Conservation (phyloP, 2,329 filamentous ascomycete genomes). For the Trichophyton equinum region DNA sequence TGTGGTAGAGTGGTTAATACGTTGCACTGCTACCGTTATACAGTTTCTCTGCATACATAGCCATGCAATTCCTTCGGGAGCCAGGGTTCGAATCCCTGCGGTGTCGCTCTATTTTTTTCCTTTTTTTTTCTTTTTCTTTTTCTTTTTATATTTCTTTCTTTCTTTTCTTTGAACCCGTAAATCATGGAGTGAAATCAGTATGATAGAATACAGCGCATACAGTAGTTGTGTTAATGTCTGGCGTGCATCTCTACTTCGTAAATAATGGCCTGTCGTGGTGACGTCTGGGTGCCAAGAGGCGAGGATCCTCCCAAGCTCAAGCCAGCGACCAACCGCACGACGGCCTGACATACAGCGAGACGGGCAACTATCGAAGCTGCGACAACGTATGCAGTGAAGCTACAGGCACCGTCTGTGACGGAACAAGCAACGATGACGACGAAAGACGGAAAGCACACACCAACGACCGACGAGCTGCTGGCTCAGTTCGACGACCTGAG, state of each 20-base stretch:
- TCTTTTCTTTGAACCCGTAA: no score
- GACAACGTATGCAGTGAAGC: not conserved
- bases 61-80: conserved; percentile 5
- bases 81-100: conserved; percentile 5
- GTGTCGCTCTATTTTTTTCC: not conserved
- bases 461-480: conserved; percentile 38
- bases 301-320: not conserved
- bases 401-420: not conserved
- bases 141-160: not conserved
- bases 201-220: no score
- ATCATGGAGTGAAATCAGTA: no score
- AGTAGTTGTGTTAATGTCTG: no score
- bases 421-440: conserved; percentile 16
- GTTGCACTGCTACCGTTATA: conserved; percentile 4
- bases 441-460: conserved; percentile 18
- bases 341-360: not conserved
- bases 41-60: conserved; percentile 1
- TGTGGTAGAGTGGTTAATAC: conserved; percentile 5
- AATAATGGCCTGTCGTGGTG: not conserved
- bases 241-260: not conserved
- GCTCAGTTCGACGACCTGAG: conserved; percentile 39
- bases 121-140: not conserved
- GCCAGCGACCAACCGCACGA: not conserved
- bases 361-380: not conserved
- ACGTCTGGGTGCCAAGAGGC: not conserved